phyloP scores from a whole-genome alignment of 2,329 filamentous ascomycete species.

The Aspergillus quadricinctus region DNA sequence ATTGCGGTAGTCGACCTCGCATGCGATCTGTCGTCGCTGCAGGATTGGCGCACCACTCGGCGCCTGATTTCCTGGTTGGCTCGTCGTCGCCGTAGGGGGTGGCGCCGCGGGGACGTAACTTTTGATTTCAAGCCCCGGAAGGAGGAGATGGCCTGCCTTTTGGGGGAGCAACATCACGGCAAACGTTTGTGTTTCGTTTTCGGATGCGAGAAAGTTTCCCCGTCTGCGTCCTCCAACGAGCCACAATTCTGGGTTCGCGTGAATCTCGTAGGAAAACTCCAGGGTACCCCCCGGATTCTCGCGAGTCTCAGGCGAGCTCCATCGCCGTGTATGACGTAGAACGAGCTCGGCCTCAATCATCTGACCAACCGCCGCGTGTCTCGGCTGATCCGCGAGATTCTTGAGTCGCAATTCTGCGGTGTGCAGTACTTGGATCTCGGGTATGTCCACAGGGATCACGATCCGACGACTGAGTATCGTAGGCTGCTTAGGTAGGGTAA shows the following conservation, averaged over 20 bases:
- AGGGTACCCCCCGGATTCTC: slow-evolving; percentile 47
- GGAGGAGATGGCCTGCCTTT: slow-evolving; percentile 69
- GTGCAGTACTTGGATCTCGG: slow-evolving; percentile 75
- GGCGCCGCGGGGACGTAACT: slow-evolving; percentile 47
- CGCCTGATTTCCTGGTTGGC: neutral
- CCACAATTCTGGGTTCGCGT: slow-evolving; percentile 71
- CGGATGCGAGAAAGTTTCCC: slow-evolving; percentile 61
- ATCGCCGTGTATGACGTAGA: slow-evolving; percentile 54
- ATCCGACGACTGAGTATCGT: slow-evolving; percentile 57
- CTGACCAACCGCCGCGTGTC: slow-evolving; percentile 43
- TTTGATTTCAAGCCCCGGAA: slow-evolving; percentile 75
- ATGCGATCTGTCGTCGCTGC: slow-evolving; percentile 45
- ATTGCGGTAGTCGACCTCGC: slow-evolving; percentile 77
- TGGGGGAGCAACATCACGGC: slow-evolving; percentile 75
- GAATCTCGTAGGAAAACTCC: slow-evolving; percentile 80
- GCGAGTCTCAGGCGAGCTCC: slow-evolving; percentile 38
- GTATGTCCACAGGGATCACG: slow-evolving; percentile 84
- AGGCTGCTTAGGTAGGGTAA: slow-evolving; percentile 28
- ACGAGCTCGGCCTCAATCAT: slow-evolving; percentile 44
- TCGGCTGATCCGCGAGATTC: slow-evolving; percentile 25
- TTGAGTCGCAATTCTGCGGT: slow-evolving; percentile 52
- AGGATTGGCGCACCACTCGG: slow-evolving; percentile 12
- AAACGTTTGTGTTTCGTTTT: slow-evolving; percentile 51
- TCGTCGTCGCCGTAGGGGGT: slow-evolving; percentile 11
- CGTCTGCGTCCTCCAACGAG: slow-evolving; percentile 77